Base-by-base conservation (phyloP, 352 stramenopile genomes). In the Phytophthora meadii region DNA sequence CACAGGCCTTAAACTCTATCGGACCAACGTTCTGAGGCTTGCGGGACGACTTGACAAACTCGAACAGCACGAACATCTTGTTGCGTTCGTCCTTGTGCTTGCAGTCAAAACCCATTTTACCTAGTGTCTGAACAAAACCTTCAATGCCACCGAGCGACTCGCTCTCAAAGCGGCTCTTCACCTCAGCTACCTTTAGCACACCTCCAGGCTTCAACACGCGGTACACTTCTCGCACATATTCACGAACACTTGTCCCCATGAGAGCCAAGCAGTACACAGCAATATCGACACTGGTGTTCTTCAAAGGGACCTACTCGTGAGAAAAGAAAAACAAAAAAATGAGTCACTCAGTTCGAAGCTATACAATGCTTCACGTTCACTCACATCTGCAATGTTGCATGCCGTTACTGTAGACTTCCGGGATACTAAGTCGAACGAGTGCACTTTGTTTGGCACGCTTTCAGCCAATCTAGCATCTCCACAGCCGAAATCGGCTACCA, bases 401-500 rank as follows among this genome's bases (percentile, higher is more conserved):
- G 97, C 94, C 0, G 97, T 97, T 19, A 99, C 87, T 34, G 77
- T 65, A n/a, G 77, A 58, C 59, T 97, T 98, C 46, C 82, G 82
- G 2, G 97, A 93, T 17, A 99, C 97, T 32, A 99, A 77, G 82
- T 99, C 98, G 74, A 99, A 99, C 28, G 96, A 99, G 74, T 99
- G 92, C 45, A 99, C 97, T 36, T 82, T 97, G 67, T 97, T 89
- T 37, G 75, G 41, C 40, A 98, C 84, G 48, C 82, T 95, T 25
- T 91, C 85, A 0, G 97, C 93, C 28, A 99, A 76, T 24, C 95
- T 84, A 11, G 98, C 98, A 74, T 99, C 97, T 25, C 98, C 98
- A 72, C 98, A 99, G 30, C 98, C 98, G 81, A 99, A 99, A 87
- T 99, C 98, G 15, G 94, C 97, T 19, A 99, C 84, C 10, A 98